Evolutionary conservation across 106 monocot genomes (phyloP).

Genomic region (Platanthera zijinensis): DNA sequence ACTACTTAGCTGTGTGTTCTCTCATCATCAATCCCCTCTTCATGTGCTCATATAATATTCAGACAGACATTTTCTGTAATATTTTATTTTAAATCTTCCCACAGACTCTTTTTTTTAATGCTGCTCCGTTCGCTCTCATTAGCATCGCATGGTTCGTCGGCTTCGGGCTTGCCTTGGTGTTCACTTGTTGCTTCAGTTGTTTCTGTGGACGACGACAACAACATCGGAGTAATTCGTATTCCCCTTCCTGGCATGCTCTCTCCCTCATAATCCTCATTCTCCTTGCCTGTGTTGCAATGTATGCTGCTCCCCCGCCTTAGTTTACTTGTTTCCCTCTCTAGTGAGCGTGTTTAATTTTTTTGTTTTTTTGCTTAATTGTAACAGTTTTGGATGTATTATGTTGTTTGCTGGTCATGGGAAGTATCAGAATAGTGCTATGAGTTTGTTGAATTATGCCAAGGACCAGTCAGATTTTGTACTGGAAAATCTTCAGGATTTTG

Average conservation of each 20-base stretch:
- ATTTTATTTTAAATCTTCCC: background rate
- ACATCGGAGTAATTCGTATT: constrained; percentile 43
- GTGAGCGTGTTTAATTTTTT: background rate
- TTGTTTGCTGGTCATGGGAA: constrained; percentile 71
- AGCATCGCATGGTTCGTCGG: constrained; percentile 46
- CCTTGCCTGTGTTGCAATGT: constrained; percentile 61
- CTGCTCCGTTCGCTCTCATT: constrained; percentile 41
- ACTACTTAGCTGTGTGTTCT: constrained; percentile 17
- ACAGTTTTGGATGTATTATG: constrained; percentile 51
- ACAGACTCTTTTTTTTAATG: constrained; percentile 67
- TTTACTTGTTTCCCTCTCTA: background rate
- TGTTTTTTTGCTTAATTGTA: background rate
- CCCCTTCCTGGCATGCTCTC: constrained; percentile 33
- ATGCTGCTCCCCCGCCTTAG: constrained; percentile 1
- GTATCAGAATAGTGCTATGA: constrained; percentile 52
- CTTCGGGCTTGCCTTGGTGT: constrained; percentile 50
- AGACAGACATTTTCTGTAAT: background rate
- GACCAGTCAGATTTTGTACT: constrained; percentile 57
- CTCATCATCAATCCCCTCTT: background rate
- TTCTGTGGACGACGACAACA: constrained; percentile 45
- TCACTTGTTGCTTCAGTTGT: constrained; percentile 36
- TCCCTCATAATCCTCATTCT: constrained; percentile 57
- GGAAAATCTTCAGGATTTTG: constrained; percentile 62
- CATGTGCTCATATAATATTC: background rate
- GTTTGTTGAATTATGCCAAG: constrained; percentile 55